Evolutionary conservation across 495 filamentous ascomycete genomes (phyloP), one percentile per base, ranked within the genome.

Genomic region (Aspergillus haitiensis): DNA sequence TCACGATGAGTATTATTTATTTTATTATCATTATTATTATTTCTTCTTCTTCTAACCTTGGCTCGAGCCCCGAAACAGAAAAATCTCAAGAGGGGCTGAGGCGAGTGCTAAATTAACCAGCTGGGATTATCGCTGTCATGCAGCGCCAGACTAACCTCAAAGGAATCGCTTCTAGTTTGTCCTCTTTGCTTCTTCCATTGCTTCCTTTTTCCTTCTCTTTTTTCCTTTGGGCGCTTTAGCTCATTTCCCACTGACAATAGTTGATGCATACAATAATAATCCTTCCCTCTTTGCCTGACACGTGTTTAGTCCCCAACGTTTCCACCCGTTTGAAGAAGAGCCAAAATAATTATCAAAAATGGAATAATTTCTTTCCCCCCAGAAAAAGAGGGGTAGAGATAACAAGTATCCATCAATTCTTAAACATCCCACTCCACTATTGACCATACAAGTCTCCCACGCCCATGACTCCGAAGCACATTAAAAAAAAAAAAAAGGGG

Each of bases 121-220:
- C 45, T 34, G 45, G 55, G 45, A 57, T 57, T 13, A 56, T 57
- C 42, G 33, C 34, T 50, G 55, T 57, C 45, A 57, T 40, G 36
- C 21, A 32, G 42, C 4, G 6, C 6, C 9, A 15, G 11, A 13
- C 45, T 18, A 51, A 11, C 48, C 21, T 13, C 9, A 7, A 21
- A 21, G 9, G 15, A 47, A 47, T 47, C 9, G 7, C 21, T n/a
- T 53, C n/a, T n/a, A 10, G 6, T 50, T 50, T 50, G 7, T 33
- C 21, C 47, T 32, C 18, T 32, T 31, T 32, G 6, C n/a, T 27
- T 10, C 6, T 27, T 50, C 31, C n/a, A 16, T 47, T 52, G 50
- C 50, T 52, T 52, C 39, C 33, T 52, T 10, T 31, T 46, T 13
- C 12, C 18, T 16, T 47, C 27, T 16, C n/a, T 21, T 47, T 47